phyloP scores from a whole-genome alignment of 345 rosid species.

The Ricinus communis region DNA sequence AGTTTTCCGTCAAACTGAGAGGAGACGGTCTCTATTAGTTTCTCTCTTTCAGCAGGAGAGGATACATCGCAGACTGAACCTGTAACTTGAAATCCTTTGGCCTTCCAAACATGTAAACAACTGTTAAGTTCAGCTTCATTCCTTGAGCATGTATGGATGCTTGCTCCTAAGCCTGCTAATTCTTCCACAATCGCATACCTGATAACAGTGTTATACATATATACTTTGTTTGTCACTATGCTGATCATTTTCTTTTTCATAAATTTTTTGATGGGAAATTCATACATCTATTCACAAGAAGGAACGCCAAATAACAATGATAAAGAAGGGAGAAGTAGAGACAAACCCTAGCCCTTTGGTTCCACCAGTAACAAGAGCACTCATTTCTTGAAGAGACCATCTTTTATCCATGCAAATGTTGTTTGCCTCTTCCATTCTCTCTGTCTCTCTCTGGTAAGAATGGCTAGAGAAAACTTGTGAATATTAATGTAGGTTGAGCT shows the following conservation, averaged over 20 bases:
- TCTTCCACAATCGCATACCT: constrained; percentile 26
- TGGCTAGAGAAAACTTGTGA: too few relatives aligned
- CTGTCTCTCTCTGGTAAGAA: too few relatives aligned
- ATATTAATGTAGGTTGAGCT: too few relatives aligned
- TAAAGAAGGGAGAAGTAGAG: too few relatives aligned
- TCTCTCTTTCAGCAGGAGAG: too few relatives aligned
- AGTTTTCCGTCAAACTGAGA: not conserved
- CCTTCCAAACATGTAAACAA: constrained; percentile 15
- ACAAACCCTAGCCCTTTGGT: constrained; percentile 31
- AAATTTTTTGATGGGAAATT: too few relatives aligned
- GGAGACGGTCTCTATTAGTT: too few relatives aligned
- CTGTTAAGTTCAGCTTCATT: constrained; percentile 8
- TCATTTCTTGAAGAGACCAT: constrained; percentile 40
- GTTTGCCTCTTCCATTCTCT: not conserved
- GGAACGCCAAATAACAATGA: too few relatives aligned
- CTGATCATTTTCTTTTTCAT: too few relatives aligned
- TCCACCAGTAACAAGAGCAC: constrained; percentile 28
- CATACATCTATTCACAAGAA: too few relatives aligned
- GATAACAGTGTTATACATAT: too few relatives aligned
- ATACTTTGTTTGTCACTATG: too few relatives aligned
- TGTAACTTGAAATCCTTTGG: constrained; percentile 25
- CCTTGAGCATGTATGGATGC: constrained; percentile 20
- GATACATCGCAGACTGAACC: constrained; percentile 14
- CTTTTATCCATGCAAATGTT: constrained; percentile 24
- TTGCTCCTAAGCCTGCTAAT: constrained; percentile 24